Conservation (phyloP, 768 basidiomycete species). For the Naganishia onofrii region DNA sequence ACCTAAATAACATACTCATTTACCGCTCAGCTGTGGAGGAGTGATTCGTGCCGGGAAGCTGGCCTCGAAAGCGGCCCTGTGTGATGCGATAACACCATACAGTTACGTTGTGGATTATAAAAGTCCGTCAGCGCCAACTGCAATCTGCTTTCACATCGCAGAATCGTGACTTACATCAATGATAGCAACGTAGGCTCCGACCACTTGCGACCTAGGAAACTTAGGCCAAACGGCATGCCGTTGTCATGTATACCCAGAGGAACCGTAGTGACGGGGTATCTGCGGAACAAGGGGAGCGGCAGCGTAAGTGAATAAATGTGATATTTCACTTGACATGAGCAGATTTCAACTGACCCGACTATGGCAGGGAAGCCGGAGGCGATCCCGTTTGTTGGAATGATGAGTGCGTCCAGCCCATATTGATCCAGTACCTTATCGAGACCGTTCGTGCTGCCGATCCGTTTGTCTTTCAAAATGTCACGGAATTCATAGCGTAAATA, state of each 20-base stretch:
- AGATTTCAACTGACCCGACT: background rate
- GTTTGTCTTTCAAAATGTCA: background rate
- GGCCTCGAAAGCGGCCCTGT: conserved; percentile 14
- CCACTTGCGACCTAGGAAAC: conserved; percentile 20
- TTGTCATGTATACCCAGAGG: conserved; percentile 9
- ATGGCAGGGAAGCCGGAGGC: conserved; percentile 5
- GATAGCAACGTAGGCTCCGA: conserved; percentile 1
- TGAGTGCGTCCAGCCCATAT: conserved; percentile 5
- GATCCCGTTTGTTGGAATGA: conserved; percentile 3
- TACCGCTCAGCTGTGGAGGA: too few relatives aligned
- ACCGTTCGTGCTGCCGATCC: conserved; percentile 2
- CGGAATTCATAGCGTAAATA: background rate
- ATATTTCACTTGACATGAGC: too few relatives aligned
- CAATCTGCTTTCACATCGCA: background rate
- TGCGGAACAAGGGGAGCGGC: background rate
- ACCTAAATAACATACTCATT: too few relatives aligned
- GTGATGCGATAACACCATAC: background rate
- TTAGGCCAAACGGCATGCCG: conserved; percentile 10
- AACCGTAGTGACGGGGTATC: conserved; percentile 15
- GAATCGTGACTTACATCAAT: background rate
- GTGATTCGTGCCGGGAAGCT: background rate
- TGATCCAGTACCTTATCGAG: conserved; percentile 9
- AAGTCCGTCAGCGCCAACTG: background rate
- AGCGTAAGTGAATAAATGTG: background rate
- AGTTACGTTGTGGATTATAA: background rate